Conservation (phyloP, 805 yeast genomes). For the Barnettozyma californica region DNA sequence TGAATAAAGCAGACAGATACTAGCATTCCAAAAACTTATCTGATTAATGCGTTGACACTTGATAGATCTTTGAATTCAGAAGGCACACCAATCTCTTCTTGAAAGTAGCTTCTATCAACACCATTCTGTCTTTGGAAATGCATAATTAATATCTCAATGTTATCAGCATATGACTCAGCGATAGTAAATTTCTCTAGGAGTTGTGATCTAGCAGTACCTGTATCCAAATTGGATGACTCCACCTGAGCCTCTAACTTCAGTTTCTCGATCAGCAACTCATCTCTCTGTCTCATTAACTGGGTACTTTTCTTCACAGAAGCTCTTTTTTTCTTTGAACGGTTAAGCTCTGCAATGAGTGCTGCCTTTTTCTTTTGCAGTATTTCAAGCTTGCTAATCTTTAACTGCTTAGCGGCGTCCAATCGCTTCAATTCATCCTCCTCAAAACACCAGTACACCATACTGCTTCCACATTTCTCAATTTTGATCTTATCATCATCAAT, state of each 20-base stretch:
- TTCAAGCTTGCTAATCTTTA: conserved; percentile 1
- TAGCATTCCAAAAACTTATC: not conserved
- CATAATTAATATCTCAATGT: conserved; percentile 35
- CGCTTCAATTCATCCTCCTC: conserved; percentile 27
- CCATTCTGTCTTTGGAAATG: conserved; percentile 31
- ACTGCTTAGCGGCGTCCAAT: conserved; percentile 10
- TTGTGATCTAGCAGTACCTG: conserved; percentile 13
- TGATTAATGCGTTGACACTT: conserved; percentile 8
- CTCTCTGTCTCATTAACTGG: conserved; percentile 7
- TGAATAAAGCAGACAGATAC: no score
- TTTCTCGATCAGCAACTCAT: conserved; percentile 11
- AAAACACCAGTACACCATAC: conserved; percentile 49
- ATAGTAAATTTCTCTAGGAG: conserved; percentile 9
- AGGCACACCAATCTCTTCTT: conserved; percentile 39
- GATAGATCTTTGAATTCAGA: conserved; percentile 32
- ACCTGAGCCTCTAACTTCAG: conserved; percentile 6
- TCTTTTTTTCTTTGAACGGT: conserved; percentile 11
- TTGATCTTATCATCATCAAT: conserved; percentile 45
- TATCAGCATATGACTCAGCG: conserved; percentile 30
- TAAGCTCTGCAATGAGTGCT: not conserved
- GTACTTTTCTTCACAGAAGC: conserved; percentile 1
- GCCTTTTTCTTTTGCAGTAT: conserved; percentile 13
- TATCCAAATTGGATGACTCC: conserved; percentile 10
- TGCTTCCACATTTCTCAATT: conserved; percentile 50
- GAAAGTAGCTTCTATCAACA: conserved; percentile 27